Percentiles rank a stretch among this genome's conserved stretches.
These are phyloP conservation scores for Fusarium aywerte DNA, from an alignment of 2,329 filamentous ascomycete species.

Conservation along the genomic window DNA sequence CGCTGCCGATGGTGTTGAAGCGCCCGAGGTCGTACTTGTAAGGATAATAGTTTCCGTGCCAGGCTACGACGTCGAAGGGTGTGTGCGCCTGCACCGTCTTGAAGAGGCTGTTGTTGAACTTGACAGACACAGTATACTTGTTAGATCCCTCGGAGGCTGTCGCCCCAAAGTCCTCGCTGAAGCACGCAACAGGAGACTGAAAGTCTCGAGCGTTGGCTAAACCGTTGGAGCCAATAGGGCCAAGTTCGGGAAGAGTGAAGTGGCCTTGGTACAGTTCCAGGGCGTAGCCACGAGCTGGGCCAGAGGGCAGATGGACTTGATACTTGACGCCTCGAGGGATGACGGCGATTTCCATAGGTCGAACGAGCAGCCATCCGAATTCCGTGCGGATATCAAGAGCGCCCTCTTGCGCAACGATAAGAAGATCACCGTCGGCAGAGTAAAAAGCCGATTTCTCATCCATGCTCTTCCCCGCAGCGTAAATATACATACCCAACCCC, in stretches of 20 bases:
- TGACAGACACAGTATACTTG: slow-evolving; percentile 65
- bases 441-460: slow-evolving; percentile 79
- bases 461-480: slow-evolving; percentile 84
- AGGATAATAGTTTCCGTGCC: slow-evolving; percentile 83
- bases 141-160: slow-evolving; percentile 53
- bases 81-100: slow-evolving; percentile 73
- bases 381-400: slow-evolving; percentile 81
- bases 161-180: slow-evolving; percentile 68
- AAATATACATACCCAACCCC: slow-evolving; percentile 83
- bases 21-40: slow-evolving; percentile 85
- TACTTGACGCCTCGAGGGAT: slow-evolving; percentile 80
- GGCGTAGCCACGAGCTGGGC: slow-evolving; percentile 76
- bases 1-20: slow-evolving; percentile 78
- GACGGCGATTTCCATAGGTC: slow-evolving; percentile 81
- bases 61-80: slow-evolving; percentile 82
- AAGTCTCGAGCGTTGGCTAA: slow-evolving; percentile 83
- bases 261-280: slow-evolving; percentile 79
- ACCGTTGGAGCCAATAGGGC: slow-evolving; percentile 77
- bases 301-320: slow-evolving; percentile 72
- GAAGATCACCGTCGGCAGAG: slow-evolving; percentile 82
- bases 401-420: slow-evolving; percentile 81
- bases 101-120: slow-evolving; percentile 76
- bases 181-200: slow-evolving; percentile 75
- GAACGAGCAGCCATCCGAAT: slow-evolving; percentile 77
- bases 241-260: slow-evolving; percentile 76